Evolutionary conservation across 1,139 yeast species (phyloP), one percentile per base, ranked within the genome.

Genomic region (Yamadazyma epiphylla): DNA sequence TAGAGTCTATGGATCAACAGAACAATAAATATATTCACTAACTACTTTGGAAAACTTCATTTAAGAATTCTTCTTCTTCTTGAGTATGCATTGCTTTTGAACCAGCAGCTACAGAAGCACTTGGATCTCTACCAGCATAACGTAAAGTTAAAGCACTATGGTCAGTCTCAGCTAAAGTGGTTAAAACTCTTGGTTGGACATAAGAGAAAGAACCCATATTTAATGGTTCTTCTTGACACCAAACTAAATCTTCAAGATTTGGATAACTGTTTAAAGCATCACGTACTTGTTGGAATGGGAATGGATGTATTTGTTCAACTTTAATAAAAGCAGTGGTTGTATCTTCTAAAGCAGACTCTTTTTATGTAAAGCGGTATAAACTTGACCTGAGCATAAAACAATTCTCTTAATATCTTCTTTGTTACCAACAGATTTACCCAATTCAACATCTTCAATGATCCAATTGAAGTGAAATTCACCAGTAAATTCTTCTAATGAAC

Each of bases 211-310:
- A 70, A 64, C 98, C 98, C 81, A 91, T 91, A 70, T 94, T 94
- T 67, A 91, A 76, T 49, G 98, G 98, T 72, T 94, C 99, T 70
- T 94, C 99, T 71, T 94, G 98, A 64, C 94, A 83, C 94, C 94
- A 94, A 28, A 88, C 94, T 49, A 94, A 68, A 58, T 94, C 98
- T 60, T 83, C 81, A 41, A 82, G 57, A 59, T 80, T 80, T 54
- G 95, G 87, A 72, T 83, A 94, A 33, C 77, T 59, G 64, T 86
- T 72, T 49, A 94, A 69, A 22, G 86, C 66, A 51, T 89, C 96
- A 56, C 88, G 83, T 51, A 94, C 68, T 68, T 86, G 96, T 38
- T 94, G 91, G 65, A 70, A 94, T 64, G 98, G 98, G 97, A 94
- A 94, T 61, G 99, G 99, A 58, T 94, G 96, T 51, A 89, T 58